Conservation (phyloP, 1,139 yeast genomes). For the Taphrina flavorubra region DNA sequence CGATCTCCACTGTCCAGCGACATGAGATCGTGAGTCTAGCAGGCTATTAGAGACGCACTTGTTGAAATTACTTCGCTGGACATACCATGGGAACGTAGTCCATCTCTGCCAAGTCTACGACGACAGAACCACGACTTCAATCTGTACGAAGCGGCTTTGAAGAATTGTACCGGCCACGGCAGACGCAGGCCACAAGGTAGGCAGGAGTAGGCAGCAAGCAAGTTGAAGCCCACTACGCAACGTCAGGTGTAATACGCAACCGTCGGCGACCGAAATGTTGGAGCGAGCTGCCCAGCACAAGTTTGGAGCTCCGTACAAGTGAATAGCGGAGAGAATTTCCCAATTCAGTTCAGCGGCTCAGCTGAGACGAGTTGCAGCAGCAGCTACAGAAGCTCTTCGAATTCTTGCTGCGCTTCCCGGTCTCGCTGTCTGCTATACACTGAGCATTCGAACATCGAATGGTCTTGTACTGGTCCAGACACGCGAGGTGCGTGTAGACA, state of each 20-base stretch:
- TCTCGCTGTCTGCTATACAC: no score
- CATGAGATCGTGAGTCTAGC: conserved; percentile 31
- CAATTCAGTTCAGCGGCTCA: neutral
- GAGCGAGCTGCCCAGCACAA: neutral
- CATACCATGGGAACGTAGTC: conserved; percentile 25
- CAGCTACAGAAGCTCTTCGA: no score
- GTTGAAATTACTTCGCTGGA: neutral
- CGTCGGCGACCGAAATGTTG: neutral
- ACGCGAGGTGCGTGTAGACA: no score
- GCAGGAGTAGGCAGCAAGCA: neutral
- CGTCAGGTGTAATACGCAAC: no score
- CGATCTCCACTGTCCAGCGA: conserved; percentile 31
- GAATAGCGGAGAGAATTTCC: neutral
- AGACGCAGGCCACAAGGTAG: neutral
- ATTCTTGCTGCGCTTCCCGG: no score
- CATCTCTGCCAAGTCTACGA: neutral
- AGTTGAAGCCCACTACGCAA: conserved; percentile 7
- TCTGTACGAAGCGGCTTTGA: no score
- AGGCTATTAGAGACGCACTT: no score
- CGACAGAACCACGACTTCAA: no score
- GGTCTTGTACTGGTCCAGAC: no score
- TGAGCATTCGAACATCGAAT: no score
- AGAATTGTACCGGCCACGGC: no score
- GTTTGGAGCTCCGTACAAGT: neutral
- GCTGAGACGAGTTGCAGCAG: no score